These are phyloP conservation scores for Knoxia roxburghii DNA, from an alignment of 257 asterid genomes.

Conservation along the genomic window DNA sequence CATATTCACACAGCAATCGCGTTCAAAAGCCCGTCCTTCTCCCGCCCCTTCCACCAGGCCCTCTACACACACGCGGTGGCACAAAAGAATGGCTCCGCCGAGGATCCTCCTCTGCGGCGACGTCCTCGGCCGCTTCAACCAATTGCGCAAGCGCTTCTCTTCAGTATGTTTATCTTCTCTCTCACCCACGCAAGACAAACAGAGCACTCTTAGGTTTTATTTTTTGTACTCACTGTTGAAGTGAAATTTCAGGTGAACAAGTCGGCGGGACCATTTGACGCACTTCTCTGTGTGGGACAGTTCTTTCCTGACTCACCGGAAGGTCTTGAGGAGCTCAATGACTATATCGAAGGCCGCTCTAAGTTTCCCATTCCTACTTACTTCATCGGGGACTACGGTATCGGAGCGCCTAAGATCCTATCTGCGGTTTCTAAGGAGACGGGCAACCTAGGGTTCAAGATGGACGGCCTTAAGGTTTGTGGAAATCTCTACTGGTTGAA, in stretches of 20 bases:
- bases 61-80: not conserved
- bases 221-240: conserved; percentile 6
- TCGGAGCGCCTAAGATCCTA: conserved; percentile 56
- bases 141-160: conserved; percentile 78
- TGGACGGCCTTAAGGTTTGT: conserved; percentile 86
- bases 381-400: conserved; percentile 91
- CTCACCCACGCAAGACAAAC: not conserved
- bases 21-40: conserved; percentile 6
- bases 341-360: conserved; percentile 63
- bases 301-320: conserved; percentile 78
- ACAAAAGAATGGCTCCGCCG: conserved; percentile 51
- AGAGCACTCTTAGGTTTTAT: not conserved
- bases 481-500: conserved; percentile 84
- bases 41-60: conserved; percentile 8
- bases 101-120: conserved; percentile 92
- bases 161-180: conserved; percentile 30
- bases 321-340: conserved; percentile 69
- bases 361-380: conserved; percentile 69
- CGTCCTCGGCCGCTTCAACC: conserved; percentile 82
- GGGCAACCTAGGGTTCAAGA: conserved; percentile 77
- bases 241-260: conserved; percentile 67
- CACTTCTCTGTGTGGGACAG: conserved; percentile 88
- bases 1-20: too few species aligned
- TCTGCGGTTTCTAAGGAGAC: conserved; percentile 57
- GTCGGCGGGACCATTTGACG: conserved; percentile 96